Base-by-base conservation (phyloP, 2,329 filamentous ascomycete species). In the Fusarium pininemorale region DNA sequence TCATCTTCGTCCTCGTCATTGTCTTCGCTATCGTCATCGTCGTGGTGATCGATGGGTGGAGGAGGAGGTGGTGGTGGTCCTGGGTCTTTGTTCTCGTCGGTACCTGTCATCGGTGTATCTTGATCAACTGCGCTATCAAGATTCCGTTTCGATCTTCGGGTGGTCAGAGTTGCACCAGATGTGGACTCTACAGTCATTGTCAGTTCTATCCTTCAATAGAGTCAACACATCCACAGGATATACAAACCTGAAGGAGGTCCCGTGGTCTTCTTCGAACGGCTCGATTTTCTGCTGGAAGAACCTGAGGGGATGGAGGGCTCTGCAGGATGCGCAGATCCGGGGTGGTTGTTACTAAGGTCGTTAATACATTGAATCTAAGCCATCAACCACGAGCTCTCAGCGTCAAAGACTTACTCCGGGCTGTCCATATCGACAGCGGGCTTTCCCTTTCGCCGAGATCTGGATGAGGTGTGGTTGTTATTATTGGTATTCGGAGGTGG, bases 51-150 rank as follows among this genome's bases (percentile, higher is more conserved):
- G 44, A 73, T 73, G 32, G 84, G 82, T 22, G 80, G 80, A 16
- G 85, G 85, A 6, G 85, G 85, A 1, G 87, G 85, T 0, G 86
- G 84, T 10, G 81, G 82, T 12, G 83, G 83, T 13, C 81, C 80
- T 51, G 83, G 81, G 28, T 83, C 79, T 39, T 83, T 83, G 39
- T 85, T 85, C 66, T 90, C 90, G 66, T 92, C 91, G 38, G 88
- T 90, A 68, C 93, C 92, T 55, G 90, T 91, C 91, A 95, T 95
- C 38, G 87, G 83, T 57, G 90, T 90, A 81, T 95, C 93, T 74
- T 91, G 86, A 67, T 92, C 90, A 54, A 82, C 75, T 76, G 85
- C 82, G 82, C 88, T 80, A 80, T 81, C 83, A 78, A 83, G 79
- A 77, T 87, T 83, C 82, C 91, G 85, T 85, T 92, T 87, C 75